Evolutionary conservation across 2,329 filamentous ascomycete species (phyloP).

Genomic region (Penicillium concentricum): DNA sequence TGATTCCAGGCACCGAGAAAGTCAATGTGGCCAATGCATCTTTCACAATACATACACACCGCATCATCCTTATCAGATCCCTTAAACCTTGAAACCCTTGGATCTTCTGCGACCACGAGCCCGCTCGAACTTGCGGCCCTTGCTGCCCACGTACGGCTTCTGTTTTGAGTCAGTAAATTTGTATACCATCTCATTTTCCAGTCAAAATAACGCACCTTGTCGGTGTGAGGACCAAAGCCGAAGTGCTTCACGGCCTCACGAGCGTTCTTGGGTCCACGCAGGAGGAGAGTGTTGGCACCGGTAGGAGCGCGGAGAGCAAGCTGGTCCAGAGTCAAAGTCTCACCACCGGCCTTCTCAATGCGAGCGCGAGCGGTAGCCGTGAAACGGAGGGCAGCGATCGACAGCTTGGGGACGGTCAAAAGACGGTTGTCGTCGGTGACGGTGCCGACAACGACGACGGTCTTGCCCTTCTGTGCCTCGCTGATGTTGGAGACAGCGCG

Average conservation of each 20-base stretch:
- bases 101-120: constrained; percentile 98
- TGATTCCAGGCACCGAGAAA: constrained; percentile 16
- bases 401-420: constrained; percentile 85
- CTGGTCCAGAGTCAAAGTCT: constrained; percentile 95
- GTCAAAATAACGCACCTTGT: constrained; percentile 68
- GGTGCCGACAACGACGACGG: constrained; percentile 89
- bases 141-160: constrained; percentile 97
- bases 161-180: constrained; percentile 38
- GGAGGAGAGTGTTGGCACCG: constrained; percentile 92
- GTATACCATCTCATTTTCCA: neutral
- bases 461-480: constrained; percentile 66
- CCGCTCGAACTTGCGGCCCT: constrained; percentile 99
- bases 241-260: constrained; percentile 99
- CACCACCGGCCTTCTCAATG: constrained; percentile 89
- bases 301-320: constrained; percentile 93
- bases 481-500: constrained; percentile 71
- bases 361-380: constrained; percentile 93
- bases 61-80: constrained; percentile 17
- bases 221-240: constrained; percentile 93
- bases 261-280: constrained; percentile 97
- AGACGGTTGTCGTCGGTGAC: constrained; percentile 98
- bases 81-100: constrained; percentile 99
- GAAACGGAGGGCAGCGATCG: constrained; percentile 91
- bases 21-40: constrained; percentile 11
- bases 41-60: constrained; percentile 16